These are phyloP conservation scores for Quercus bicolor DNA, from an alignment of 306 rosid species.

Conservation along the genomic window DNA sequence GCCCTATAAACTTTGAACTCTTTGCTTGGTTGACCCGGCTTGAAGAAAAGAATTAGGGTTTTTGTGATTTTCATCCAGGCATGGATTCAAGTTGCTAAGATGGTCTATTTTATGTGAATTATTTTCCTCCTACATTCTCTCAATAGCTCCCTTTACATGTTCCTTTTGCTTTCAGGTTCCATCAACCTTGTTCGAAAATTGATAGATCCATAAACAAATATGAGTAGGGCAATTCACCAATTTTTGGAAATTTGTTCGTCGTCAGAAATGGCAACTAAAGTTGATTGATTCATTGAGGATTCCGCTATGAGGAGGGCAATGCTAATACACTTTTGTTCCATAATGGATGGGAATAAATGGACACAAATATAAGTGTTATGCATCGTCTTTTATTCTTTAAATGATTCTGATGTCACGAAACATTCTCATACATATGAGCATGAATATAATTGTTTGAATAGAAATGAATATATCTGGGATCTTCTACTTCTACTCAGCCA, in stretches of 20 bases:
- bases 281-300: not conserved
- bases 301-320: not conserved
- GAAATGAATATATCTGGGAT: too few relatives aligned
- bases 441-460: not conserved
- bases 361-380: not conserved
- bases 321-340: not conserved
- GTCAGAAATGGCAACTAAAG: not conserved
- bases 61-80: not conserved
- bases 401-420: not conserved
- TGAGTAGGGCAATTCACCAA: not conserved
- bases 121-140: constrained; percentile 11
- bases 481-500: too few relatives aligned
- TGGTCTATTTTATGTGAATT: constrained; percentile 1
- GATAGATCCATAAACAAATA: constrained; percentile 22
- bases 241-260: not conserved
- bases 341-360: not conserved
- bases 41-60: not conserved
- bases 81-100: not conserved
- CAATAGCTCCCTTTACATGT: constrained; percentile 1
- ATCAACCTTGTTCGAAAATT: constrained; percentile 56
- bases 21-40: not conserved
- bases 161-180: constrained; percentile 52
- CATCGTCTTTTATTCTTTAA: constrained; percentile 8
- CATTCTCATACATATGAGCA: not conserved
- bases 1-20: not conserved